Conservation (phyloP, 2,329 filamentous ascomycete species). For the Botrytis porri region DNA sequence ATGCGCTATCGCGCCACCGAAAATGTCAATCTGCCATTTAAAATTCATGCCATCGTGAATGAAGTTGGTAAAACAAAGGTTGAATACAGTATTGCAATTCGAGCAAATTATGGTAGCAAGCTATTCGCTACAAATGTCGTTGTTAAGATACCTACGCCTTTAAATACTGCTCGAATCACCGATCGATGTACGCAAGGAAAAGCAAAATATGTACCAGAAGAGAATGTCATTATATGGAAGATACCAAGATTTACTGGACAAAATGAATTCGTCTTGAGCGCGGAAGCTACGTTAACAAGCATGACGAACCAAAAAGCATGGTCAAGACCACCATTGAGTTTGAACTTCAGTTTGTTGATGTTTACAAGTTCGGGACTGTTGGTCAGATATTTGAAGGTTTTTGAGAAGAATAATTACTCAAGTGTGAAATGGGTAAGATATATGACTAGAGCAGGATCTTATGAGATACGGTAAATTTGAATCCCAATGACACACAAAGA, state of each 20-base stretch:
- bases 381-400: conserved; percentile 95
- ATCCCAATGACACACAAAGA: background rate
- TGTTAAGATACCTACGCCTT: conserved; percentile 87
- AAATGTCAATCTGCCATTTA: conserved; percentile 98
- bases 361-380: conserved; percentile 92
- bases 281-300: conserved; percentile 86
- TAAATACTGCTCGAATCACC: conserved; percentile 92
- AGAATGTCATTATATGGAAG: conserved; percentile 99
- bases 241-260: conserved; percentile 98
- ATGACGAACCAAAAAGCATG: conserved; percentile 99
- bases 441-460: conserved; percentile 96
- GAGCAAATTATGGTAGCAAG: conserved; percentile 94
- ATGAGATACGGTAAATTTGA: conserved; percentile 80
- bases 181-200: conserved; percentile 94
- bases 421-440: conserved; percentile 99
- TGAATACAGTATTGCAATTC: conserved; percentile 96
- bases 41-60: conserved; percentile 97
- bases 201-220: conserved; percentile 95
- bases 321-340: conserved; percentile 86
- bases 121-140: conserved; percentile 96
- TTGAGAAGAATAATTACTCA: conserved; percentile 98
- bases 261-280: conserved; percentile 90
- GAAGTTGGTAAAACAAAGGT: conserved; percentile 96
- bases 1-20: conserved; percentile 98
- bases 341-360: conserved; percentile 95